Evolutionary conservation across 192 early-diverging fungal genomes (phyloP).

Genomic region (Glomus cerebriforme): DNA sequence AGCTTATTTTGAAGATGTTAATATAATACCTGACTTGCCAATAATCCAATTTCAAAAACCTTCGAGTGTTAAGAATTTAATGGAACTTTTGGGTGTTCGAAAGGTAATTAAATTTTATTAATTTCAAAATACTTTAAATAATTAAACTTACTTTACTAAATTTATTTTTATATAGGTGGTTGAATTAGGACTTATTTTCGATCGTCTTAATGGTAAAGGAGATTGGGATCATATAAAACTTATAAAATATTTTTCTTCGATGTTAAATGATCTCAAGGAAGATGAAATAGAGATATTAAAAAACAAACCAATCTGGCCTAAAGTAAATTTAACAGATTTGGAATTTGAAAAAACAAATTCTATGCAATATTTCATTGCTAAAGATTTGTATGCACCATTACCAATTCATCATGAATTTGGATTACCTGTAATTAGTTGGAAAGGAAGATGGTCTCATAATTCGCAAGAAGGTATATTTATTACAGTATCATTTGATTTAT

Average conservation of each 20-base stretch:
- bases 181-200: slow-evolving; percentile 82
- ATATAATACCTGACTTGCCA: slow-evolving; percentile 82
- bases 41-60: slow-evolving; percentile 58
- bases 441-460: slow-evolving; percentile 44
- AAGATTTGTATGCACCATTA: slow-evolving; percentile 68
- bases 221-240: too few species aligned
- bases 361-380: slow-evolving; percentile 56
- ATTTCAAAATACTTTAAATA: neutral
- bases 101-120: slow-evolving; percentile 50
- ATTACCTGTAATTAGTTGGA: slow-evolving; percentile 75
- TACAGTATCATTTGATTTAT: too few species aligned
- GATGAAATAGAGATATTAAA: slow-evolving; percentile 63
- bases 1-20: slow-evolving; percentile 78
- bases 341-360: too few species aligned
- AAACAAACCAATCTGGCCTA: slow-evolving; percentile 68
- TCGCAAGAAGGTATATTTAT: slow-evolving; percentile 39
- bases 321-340: too few species aligned
- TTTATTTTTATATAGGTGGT: slow-evolving; percentile 64
- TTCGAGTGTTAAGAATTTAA: slow-evolving; percentile 50
- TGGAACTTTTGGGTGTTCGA: slow-evolving; percentile 74
- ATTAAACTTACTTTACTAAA: neutral
- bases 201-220: slow-evolving; percentile 65
- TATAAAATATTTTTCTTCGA: too few species aligned
- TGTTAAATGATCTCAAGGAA: slow-evolving; percentile 53
- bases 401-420: slow-evolving; percentile 58